These are phyloP conservation scores for Clathrus columnatus DNA, from an alignment of 768 basidiomycete genomes.

Conservation along the genomic window DNA sequence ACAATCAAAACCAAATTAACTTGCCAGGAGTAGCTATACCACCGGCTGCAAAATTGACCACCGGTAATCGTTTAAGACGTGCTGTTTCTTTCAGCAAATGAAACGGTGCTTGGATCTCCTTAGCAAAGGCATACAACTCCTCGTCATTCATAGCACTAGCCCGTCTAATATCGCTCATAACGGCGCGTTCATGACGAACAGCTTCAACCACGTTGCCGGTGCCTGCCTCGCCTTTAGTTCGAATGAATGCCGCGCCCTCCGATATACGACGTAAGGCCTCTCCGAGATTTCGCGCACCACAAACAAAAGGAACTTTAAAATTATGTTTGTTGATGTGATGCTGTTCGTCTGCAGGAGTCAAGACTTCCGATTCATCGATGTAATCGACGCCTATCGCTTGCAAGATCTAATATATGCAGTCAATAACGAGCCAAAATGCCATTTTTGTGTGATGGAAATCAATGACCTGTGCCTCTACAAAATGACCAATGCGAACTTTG, in stretches of 20 bases:
- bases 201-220: conserved; percentile 91
- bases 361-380: conserved; percentile 89
- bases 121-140: conserved; percentile 89
- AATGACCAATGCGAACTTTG: conserved; percentile 93
- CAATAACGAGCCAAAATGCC: background rate
- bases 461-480: conserved; percentile 87
- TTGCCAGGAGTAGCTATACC: conserved; percentile 89
- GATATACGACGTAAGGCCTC: conserved; percentile 94
- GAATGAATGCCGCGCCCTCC: conserved; percentile 97
- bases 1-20: conserved; percentile 11
- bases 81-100: conserved; percentile 95
- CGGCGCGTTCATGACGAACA: conserved; percentile 82
- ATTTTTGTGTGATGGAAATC: background rate
- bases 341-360: conserved; percentile 94
- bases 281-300: conserved; percentile 90
- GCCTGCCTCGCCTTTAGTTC: conserved; percentile 91
- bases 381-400: conserved; percentile 95
- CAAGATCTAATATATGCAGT: conserved; percentile 52
- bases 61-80: conserved; percentile 84
- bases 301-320: conserved; percentile 94
- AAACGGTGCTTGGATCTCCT: conserved; percentile 88
- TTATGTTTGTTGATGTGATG: conserved; percentile 95
- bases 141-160: conserved; percentile 88
- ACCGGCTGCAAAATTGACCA: conserved; percentile 95
- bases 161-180: conserved; percentile 76